Percentiles rank a stretch among this genome's conserved stretches.
Conservation (phyloP, 148 eudicot genomes). For the Bassia scoparia region DNA sequence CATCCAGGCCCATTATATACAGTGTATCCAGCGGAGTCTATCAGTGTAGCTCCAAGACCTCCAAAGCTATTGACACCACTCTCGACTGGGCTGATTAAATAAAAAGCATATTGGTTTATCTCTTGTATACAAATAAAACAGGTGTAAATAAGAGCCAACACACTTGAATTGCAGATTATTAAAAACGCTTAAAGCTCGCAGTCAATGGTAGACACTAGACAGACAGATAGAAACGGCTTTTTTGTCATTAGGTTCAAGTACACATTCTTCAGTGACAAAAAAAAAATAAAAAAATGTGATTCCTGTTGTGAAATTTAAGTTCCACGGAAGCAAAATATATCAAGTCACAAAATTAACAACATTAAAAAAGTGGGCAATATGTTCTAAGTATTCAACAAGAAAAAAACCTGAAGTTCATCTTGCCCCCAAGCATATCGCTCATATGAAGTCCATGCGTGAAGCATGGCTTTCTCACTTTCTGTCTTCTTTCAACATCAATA, state of each 20-base stretch:
- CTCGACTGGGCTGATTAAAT: conserved; percentile 73
- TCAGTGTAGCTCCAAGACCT: conserved; percentile 94
- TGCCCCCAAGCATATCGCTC: conserved; percentile 99
- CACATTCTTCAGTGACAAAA: not conserved
- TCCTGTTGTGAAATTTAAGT: not conserved
- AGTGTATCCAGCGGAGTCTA: conserved; percentile 95
- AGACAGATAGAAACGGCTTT: not conserved
- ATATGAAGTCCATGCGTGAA: conserved; percentile 97
- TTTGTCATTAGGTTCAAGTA: not conserved
- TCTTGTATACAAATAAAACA: not conserved
- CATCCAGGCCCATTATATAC: conserved; percentile 94
- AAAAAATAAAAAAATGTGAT: not conserved
- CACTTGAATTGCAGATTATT: not conserved
- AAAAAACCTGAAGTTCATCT: conserved; percentile 92
- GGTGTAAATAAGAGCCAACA: not conserved
- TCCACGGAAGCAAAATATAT: not conserved
- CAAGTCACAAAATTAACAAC: not conserved
- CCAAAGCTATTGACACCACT: conserved; percentile 96
- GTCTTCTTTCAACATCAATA: conserved; percentile 56
- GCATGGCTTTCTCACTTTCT: conserved; percentile 92
- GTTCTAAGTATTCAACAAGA: conserved; percentile 9
- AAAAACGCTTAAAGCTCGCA: not conserved
- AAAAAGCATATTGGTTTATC: not conserved
- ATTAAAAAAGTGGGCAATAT: not conserved
- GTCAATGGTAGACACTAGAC: not conserved